phyloP scores from a whole-genome alignment of 2,329 filamentous ascomycete genomes.

The Periconia macrospinosa region DNA sequence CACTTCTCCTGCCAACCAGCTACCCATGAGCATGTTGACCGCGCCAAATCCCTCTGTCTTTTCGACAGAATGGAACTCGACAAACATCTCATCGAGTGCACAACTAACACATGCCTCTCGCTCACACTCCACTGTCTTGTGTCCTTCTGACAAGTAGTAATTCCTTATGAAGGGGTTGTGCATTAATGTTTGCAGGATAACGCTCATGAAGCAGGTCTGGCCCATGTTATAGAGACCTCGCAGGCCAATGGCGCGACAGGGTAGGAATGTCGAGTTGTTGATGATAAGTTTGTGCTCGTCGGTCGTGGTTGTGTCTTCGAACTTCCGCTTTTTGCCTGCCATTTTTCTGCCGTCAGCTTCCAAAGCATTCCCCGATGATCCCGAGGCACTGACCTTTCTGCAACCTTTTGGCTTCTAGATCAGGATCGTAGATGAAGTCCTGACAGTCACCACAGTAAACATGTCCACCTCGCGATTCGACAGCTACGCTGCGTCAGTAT shows the following conservation, averaged over 20 bases:
- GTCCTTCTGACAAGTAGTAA: constrained; percentile 89
- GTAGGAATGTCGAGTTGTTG: constrained; percentile 75
- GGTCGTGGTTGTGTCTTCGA: constrained; percentile 63
- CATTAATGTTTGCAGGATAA: constrained; percentile 88
- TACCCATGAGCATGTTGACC: constrained; percentile 83
- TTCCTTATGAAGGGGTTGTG: constrained; percentile 91
- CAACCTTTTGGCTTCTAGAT: constrained; percentile 73
- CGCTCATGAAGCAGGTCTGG: constrained; percentile 98
- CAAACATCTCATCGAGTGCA: constrained; percentile 64
- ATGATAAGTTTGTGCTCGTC: constrained; percentile 78
- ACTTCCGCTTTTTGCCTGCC: constrained; percentile 69
- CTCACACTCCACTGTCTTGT: constrained; percentile 75
- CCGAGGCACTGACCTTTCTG: constrained; percentile 60
- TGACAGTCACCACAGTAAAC: constrained; percentile 81
- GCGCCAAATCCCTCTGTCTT: constrained; percentile 89
- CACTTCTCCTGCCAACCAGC: constrained; percentile 80
- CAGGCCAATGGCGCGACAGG: constrained; percentile 84
- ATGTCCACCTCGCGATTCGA: constrained; percentile 74
- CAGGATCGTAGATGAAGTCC: constrained; percentile 81
- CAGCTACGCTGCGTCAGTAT: constrained; percentile 56
- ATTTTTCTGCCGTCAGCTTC: constrained; percentile 8
- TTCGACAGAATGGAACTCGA: constrained; percentile 68
- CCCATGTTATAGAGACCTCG: constrained; percentile 96
- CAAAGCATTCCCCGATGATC: constrained; percentile 1
- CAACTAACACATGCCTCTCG: constrained; percentile 61